Evolutionary conservation across 495 filamentous ascomycete genomes (phyloP).

Genomic region (Letharia lupina): DNA sequence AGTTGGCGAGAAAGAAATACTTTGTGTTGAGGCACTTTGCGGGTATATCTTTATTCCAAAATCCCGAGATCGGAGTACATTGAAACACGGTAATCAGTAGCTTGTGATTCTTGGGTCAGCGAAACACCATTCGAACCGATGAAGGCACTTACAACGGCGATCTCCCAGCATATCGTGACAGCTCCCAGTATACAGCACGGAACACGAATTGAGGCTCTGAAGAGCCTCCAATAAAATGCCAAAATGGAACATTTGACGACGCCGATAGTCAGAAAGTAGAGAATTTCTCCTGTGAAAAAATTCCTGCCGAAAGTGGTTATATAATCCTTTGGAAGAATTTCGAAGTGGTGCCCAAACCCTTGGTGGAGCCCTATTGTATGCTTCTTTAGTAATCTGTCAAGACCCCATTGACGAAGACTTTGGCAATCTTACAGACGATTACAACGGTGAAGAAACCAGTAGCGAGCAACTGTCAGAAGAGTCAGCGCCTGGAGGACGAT

Average conservation of each 20-base stretch:
- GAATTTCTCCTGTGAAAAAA: constrained; percentile 20
- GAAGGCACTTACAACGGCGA: constrained; percentile 11
- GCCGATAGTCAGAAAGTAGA: constrained; percentile 19
- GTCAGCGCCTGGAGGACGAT: neutral
- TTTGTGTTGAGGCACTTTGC: constrained; percentile 14
- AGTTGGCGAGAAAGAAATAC: constrained; percentile 3
- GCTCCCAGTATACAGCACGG: constrained; percentile 10
- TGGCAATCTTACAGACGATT: neutral
- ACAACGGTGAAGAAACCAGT: neutral
- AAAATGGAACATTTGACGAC: constrained; percentile 23
- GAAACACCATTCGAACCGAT: neutral
- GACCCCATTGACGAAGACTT: neutral
- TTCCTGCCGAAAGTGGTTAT: constrained; percentile 13
- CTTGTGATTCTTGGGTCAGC: neutral
- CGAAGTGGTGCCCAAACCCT: constrained; percentile 18
- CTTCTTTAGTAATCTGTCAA: neutral
- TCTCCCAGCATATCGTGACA: constrained; percentile 10
- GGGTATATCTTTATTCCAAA: neutral
- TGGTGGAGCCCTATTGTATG: constrained; percentile 9
- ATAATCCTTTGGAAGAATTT: constrained; percentile 2
- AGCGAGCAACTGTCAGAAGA: neutral
- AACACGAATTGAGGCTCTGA: constrained; percentile 10
- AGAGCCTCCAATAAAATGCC: constrained; percentile 24
- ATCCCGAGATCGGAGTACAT: constrained; percentile 8
- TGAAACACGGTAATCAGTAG: constrained; percentile 10